phyloP scores from a whole-genome alignment of 1,139 yeast species.

The Pichia sp. region DNA sequence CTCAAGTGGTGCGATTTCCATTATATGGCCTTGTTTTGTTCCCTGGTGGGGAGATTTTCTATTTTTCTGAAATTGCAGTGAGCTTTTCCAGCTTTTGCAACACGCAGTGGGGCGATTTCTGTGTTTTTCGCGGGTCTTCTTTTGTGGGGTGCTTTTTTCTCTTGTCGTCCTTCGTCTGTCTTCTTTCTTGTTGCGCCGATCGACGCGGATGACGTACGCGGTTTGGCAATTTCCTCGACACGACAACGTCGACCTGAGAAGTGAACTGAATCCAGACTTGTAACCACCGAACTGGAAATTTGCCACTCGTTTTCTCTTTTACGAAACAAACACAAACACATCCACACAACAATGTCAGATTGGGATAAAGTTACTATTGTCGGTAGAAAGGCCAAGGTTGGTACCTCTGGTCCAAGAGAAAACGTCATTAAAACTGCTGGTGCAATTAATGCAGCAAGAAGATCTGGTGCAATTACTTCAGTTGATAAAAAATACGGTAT shows the following conservation, averaged over 20 bases:
- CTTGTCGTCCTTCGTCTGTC: no score
- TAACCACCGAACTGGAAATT: background rate
- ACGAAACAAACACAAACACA: background rate
- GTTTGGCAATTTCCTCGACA: background rate
- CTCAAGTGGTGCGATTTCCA: background rate
- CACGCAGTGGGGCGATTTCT: background rate
- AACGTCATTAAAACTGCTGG: conserved; percentile 72
- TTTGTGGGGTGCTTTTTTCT: no score
- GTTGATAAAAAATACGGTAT: conserved; percentile 90
- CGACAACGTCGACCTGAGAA: background rate
- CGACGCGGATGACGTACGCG: background rate
- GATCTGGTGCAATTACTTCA: conserved; percentile 80
- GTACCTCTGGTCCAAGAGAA: conserved; percentile 75
- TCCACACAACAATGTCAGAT: conserved; percentile 39
- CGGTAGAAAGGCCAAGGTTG: conserved; percentile 82
- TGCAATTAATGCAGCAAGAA: conserved; percentile 87
- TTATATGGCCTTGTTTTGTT: background rate
- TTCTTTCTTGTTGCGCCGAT: background rate
- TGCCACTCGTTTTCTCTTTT: background rate
- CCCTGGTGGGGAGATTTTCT: background rate
- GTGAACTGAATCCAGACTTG: background rate
- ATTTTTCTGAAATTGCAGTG: background rate
- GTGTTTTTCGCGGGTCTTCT: no score
- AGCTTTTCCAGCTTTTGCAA: background rate
- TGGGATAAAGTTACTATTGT: conserved; percentile 89